Evolutionary conservation across 805 yeast genomes (phyloP).

Genomic region (Sungouiella thailandica): DNA sequence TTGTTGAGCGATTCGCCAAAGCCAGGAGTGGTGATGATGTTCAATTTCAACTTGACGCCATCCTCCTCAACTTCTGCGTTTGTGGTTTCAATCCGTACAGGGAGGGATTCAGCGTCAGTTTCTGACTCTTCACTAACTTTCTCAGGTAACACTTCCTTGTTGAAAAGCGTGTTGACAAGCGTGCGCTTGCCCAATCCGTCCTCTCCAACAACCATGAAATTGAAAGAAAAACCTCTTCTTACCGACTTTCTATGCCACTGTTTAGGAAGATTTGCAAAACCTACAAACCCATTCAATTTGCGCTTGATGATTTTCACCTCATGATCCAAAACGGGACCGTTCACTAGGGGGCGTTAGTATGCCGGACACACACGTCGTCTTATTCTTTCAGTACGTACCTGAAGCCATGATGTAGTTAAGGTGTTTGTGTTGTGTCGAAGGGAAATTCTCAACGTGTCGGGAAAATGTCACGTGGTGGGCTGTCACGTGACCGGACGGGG

Average conservation of each 20-base stretch:
- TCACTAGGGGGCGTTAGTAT: not conserved
- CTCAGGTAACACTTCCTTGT: slow-evolving; percentile 28
- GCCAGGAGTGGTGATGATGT: slow-evolving; percentile 87
- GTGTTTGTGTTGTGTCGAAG: slow-evolving; percentile 2
- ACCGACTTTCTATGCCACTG: slow-evolving; percentile 94
- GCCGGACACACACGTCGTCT: not conserved
- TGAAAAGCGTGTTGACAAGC: slow-evolving; percentile 82
- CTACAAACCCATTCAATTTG: slow-evolving; percentile 88
- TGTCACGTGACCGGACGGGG: not conserved
- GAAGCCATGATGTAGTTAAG: slow-evolving; percentile 3
- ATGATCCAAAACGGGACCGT: slow-evolving; percentile 1
- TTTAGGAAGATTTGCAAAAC: slow-evolving; percentile 95
- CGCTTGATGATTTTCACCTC: slow-evolving; percentile 68
- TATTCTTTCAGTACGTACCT: slow-evolving; percentile 4
- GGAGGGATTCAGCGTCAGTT: slow-evolving; percentile 17
- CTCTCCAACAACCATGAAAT: slow-evolving; percentile 87
- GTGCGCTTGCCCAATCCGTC: slow-evolving; percentile 92
- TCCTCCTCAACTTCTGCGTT: slow-evolving; percentile 67
- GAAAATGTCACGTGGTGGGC: not conserved
- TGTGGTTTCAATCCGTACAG: slow-evolving; percentile 24
- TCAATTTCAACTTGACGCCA: slow-evolving; percentile 81
- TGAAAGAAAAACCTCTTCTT: slow-evolving; percentile 69
- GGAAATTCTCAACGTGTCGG: slow-evolving; percentile 4
- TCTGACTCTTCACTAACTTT: slow-evolving; percentile 5
- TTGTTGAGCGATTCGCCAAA: slow-evolving; percentile 89